phyloP scores from a whole-genome alignment of 805 yeast species.

The Starmerella sp. region DNA sequence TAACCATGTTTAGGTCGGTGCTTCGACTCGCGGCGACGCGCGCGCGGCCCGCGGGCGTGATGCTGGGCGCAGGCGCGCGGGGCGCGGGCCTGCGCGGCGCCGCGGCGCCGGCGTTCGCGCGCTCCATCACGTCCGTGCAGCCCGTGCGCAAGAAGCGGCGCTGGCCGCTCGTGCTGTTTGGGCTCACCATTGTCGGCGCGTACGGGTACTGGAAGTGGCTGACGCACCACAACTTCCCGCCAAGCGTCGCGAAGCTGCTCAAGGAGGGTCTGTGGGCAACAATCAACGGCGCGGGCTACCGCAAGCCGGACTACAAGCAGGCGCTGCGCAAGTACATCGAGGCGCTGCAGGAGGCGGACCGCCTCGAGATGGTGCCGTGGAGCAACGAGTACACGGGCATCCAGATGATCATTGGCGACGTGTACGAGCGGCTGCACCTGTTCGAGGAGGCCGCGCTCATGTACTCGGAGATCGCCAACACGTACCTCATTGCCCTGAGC shows the following conservation, averaged over 20 bases:
- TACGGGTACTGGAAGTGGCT: constrained; percentile 23
- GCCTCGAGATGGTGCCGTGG: constrained; percentile 43
- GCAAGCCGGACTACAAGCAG: constrained; percentile 43
- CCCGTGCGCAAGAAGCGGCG: constrained; percentile 10
- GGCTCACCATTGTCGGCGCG: constrained; percentile 11
- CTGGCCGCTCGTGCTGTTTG: constrained; percentile 12
- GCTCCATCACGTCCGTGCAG: constrained; percentile 13
- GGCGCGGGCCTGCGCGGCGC: not conserved
- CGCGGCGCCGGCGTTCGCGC: not conserved
- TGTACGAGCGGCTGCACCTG: constrained; percentile 63
- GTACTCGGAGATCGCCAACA: constrained; percentile 51
- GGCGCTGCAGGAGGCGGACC: constrained; percentile 55
- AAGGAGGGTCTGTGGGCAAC: constrained; percentile 80
- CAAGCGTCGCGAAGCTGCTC: constrained; percentile 56
- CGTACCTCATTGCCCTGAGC: constrained; percentile 42
- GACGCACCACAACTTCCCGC: constrained; percentile 35
- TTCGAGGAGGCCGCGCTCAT: constrained; percentile 51
- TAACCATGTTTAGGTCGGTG: not conserved
- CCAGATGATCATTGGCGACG: constrained; percentile 75
- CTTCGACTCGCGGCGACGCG: not conserved
- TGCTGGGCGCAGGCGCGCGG: not conserved
- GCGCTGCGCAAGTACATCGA: constrained; percentile 66
- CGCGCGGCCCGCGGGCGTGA: not conserved
- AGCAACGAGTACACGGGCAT: constrained; percentile 83
- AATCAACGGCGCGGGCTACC: constrained; percentile 45